Evolutionary conservation across 2,329 filamentous ascomycete genomes (phyloP).

Genomic region (Lasiodiplodia sp.): DNA sequence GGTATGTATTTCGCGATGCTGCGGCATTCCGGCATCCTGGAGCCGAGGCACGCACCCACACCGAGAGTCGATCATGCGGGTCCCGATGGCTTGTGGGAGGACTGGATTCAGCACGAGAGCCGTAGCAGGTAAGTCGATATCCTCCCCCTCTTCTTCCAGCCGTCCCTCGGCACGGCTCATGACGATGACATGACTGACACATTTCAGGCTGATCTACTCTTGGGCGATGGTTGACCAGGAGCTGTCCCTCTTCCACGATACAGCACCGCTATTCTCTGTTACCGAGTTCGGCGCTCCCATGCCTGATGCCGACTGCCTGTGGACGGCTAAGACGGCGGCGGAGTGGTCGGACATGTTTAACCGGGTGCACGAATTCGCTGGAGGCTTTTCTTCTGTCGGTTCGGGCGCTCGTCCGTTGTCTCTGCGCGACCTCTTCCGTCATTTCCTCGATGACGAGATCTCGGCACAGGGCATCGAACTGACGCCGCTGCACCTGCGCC

Average conservation of each 20-base stretch:
- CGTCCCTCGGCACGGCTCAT: neutral
- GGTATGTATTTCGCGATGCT: constrained; percentile 78
- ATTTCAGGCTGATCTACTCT: constrained; percentile 70
- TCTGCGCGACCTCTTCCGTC: constrained; percentile 70
- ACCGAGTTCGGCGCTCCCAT: constrained; percentile 71
- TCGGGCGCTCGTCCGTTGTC: constrained; percentile 63
- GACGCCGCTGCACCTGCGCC: constrained; percentile 66
- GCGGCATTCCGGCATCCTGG: constrained; percentile 71
- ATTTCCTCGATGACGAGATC: constrained; percentile 71
- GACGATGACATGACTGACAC: constrained; percentile 22
- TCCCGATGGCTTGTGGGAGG: constrained; percentile 64
- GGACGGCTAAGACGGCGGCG: constrained; percentile 65
- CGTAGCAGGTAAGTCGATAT: constrained; percentile 62
- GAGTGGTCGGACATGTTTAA: constrained; percentile 69
- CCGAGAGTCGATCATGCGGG: constrained; percentile 52
- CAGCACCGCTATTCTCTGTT: constrained; percentile 67
- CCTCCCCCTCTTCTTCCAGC: neutral
- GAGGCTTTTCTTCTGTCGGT: constrained; percentile 61
- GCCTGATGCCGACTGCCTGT: constrained; percentile 68
- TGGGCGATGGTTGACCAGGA: constrained; percentile 80
- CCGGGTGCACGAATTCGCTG: constrained; percentile 63
- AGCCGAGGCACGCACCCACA: constrained; percentile 57
- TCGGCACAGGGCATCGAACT: constrained; percentile 59
- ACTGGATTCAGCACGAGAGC: constrained; percentile 71
- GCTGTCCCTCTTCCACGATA: constrained; percentile 71